Conservation (phyloP, 495 filamentous ascomycete genomes). For the Hypoxylon fragiforme region DNA sequence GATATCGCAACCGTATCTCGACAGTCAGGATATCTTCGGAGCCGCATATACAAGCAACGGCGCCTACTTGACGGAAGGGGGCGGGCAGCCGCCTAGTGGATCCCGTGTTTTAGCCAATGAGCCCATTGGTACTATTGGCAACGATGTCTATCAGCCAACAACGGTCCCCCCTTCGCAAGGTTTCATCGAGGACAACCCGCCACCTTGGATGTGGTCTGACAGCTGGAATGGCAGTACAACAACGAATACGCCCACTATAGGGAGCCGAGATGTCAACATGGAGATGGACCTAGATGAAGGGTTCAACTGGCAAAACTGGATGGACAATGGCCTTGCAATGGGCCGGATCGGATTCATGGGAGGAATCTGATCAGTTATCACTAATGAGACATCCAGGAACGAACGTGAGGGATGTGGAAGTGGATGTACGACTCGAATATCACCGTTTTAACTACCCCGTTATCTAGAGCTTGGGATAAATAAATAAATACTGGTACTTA, state of each 20-base stretch:
- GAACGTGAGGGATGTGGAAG: no score
- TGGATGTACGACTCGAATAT: no score
- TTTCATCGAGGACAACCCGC: constrained; percentile 40
- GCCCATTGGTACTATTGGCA: constrained; percentile 9
- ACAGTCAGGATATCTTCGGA: constrained; percentile 31
- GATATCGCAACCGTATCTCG: constrained; percentile 43
- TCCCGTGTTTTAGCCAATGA: no score
- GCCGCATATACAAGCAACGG: constrained; percentile 23
- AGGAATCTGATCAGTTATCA: constrained; percentile 35
- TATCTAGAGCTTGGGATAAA: no score
- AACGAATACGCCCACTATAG: constrained; percentile 6
- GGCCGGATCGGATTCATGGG: constrained; percentile 35
- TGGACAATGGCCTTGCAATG: constrained; percentile 43
- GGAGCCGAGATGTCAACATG: constrained; percentile 39
- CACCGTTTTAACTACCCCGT: no score
- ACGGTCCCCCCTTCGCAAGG: constrained; percentile 8
- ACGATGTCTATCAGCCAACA: not conserved
- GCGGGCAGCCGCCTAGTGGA: constrained; percentile 14
- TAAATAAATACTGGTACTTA: no score
- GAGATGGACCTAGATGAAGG: constrained; percentile 48
- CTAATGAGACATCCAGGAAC: no score
- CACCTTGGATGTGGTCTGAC: constrained; percentile 50
- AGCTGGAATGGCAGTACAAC: constrained; percentile 8
- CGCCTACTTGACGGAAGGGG: constrained; percentile 22
- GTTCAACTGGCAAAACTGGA: constrained; percentile 54